Base-by-base conservation (phyloP, 176 grass and related monocot species). In the Avena atlantica region DNA sequence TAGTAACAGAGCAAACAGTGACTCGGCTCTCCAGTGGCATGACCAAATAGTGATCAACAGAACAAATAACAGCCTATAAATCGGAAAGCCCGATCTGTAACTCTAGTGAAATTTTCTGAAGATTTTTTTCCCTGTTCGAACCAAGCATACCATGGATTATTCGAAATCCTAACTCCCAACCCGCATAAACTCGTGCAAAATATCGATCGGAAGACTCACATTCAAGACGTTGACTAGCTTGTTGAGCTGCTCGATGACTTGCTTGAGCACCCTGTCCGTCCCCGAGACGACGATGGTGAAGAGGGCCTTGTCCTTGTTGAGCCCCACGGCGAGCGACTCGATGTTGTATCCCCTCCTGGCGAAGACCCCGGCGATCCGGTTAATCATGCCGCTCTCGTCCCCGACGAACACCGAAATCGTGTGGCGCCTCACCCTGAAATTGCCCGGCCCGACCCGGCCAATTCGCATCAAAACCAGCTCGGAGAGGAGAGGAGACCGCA, bases 381-480 rank as follows among this genome's bases (percentile, higher is more conserved):
- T 98, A 25, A 98, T 98, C 90, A 98, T 98, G 16, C 97, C 97
- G 80, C 93, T 98, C 76, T 98, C 97, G 80, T 98, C 97, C 48
- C 97, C 97, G 49, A 98, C 97, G 80, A 98, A 98, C 4, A 96
- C 97, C 31, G 97, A 98, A 3, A 98, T 90, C 62, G 92, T 96
- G 91, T 98, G 94, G 57, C 93, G 94, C 87, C 86, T 93, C 82
- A 93, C 78, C 84, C 93, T 96, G 84, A 78, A 93, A 58, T 81
- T 34, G 31, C 31, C 31, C 31, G 31, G 31, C 55, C 67, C 31
- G 12, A 12, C 10, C 17, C 42, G 19, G 75, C 16, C 29, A 36
- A 57, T 20, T 12, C 47, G 59, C 65, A 37, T 48, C 13, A 59
- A 24, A 5, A 7, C 17, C 76, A 60, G 45, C 48, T 42, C 31